Evolutionary conservation across 345 rosid species (phyloP), one percentile per base, ranked within the genome.

Genomic region (Psidium guajava): DNA sequence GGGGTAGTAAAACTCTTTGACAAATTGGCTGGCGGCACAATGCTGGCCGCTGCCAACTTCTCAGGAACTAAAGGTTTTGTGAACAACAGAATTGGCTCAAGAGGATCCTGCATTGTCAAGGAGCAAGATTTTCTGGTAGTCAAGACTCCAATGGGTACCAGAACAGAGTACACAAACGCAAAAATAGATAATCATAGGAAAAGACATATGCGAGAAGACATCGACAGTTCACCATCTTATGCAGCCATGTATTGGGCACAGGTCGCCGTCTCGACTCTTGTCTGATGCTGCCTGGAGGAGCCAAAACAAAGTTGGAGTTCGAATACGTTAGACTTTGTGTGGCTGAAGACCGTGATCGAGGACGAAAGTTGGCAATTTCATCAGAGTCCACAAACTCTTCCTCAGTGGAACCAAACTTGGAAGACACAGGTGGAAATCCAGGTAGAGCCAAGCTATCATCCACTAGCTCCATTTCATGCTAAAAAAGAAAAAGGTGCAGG

Each of bases 341-440:
- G 73, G 89, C 56, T 36, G 92, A 84, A 88, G 92, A 91, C 84
- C 90, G 91, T 25, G 87, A 61, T 61, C 90, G 92, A 85, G 93
- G 93, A 83, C 90, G 94, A 52, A 89, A 90, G 88, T 84, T 93
- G 59, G 93, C 91, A 88, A 91, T 88, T 85, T 95, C 99, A 87
- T 96, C 99, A 74, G 98, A 95, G 90, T 97, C 99, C 89, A 94
- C 82, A 42, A 90, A 88, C 85, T 97, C 99, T 84, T 96, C 98
- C 88, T 95, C 98, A 87, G 97, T 96, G 52, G 96, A 97, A 74
- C 88, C 98, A 87, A 92, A 94, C 90, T 91, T 97, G 87, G 92
- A 90, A 86, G 94, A 88, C 59, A 92, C 53, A 12, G 93, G 91
- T 86, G 87, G 91, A 86, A 91, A 94, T 81, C 96, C 99, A 77